Evolutionary conservation across 2,329 filamentous ascomycete genomes (phyloP).

Genomic region (Stromatinia cepivora): DNA sequence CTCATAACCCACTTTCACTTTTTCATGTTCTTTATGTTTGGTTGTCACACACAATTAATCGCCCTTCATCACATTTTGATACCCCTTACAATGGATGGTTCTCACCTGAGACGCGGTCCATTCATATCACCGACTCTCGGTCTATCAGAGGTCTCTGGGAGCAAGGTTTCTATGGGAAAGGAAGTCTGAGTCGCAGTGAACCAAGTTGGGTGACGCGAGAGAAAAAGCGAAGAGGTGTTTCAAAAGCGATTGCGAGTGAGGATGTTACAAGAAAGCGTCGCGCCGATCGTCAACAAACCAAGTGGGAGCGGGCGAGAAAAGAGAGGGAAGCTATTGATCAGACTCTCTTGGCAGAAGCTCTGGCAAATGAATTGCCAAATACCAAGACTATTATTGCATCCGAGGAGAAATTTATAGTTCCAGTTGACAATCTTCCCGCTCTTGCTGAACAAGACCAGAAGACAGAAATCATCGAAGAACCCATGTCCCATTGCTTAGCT

Average conservation of each 20-base stretch:
- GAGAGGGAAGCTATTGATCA: slow-evolving; percentile 82
- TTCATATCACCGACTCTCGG: slow-evolving; percentile 76
- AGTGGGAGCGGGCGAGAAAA: slow-evolving; percentile 86
- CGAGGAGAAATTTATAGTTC: neutral
- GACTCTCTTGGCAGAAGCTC: slow-evolving; percentile 58
- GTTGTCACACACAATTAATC: slow-evolving; percentile 67
- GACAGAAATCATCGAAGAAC: neutral
- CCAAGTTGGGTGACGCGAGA: slow-evolving; percentile 89
- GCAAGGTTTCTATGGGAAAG: slow-evolving; percentile 96
- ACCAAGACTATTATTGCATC: neutral
- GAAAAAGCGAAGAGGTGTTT: slow-evolving; percentile 66
- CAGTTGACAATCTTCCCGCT: slow-evolving; percentile 1
- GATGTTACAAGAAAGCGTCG: slow-evolving; percentile 74
- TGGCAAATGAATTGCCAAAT: slow-evolving; percentile 4
- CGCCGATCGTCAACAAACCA: slow-evolving; percentile 78
- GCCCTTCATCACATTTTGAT: slow-evolving; percentile 63
- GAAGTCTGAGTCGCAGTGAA: slow-evolving; percentile 88
- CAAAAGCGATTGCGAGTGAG: slow-evolving; percentile 73
- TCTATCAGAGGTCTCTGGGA: slow-evolving; percentile 87
- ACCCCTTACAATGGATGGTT: slow-evolving; percentile 72
- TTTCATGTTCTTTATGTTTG: slow-evolving; percentile 78
- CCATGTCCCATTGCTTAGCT: neutral
- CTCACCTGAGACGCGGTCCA: slow-evolving; percentile 76
- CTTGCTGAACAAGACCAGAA: neutral
- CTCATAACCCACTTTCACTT: slow-evolving; percentile 87